A percentile compares a stretch with the other conserved stretches of the same genome.
phyloP scores from a whole-genome alignment of 1,284 basidiomycete species.

The Moesziomyces sp. region DNA sequence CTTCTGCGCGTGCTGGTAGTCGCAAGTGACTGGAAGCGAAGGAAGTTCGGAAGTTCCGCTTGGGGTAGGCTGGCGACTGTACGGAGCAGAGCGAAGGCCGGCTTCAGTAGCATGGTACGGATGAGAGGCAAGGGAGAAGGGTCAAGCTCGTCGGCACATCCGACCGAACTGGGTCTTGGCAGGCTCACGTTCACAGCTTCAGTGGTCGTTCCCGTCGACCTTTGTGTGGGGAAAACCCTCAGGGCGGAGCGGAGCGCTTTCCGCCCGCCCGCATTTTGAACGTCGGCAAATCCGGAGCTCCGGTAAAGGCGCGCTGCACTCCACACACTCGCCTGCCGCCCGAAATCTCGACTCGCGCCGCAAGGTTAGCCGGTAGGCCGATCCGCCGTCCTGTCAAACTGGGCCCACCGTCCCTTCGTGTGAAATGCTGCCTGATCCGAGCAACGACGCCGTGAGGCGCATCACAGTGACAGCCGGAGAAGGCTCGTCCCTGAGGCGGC shows the following conservation, averaged over 20 bases:
- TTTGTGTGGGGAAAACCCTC: neutral
- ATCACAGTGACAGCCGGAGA: neutral
- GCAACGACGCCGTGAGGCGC: neutral
- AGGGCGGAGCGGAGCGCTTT: neutral
- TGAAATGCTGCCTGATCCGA: neutral
- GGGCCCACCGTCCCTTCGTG: neutral
- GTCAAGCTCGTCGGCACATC: conserved; percentile 1
- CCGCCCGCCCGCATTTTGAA: neutral
- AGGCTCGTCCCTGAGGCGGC: too few species aligned
- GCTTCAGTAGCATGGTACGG: conserved; percentile 24
- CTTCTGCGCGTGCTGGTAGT: neutral
- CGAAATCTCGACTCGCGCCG: neutral
- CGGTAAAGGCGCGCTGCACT: conserved; percentile 15
- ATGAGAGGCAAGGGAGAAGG: neutral
- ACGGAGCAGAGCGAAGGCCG: conserved; percentile 15
- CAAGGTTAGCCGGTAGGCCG: neutral
- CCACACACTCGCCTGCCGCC: conserved; percentile 1
- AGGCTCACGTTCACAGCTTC: too few species aligned
- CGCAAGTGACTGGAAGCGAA: neutral
- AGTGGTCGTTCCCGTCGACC: too few species aligned
- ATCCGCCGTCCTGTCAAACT: neutral
- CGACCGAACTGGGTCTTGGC: neutral
- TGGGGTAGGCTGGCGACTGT: neutral
- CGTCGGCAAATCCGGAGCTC: conserved; percentile 32
- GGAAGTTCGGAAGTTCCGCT: conserved; percentile 15